phyloP scores from a whole-genome alignment of 176 grass and related monocot species.

The Oropetium thomaeum region DNA sequence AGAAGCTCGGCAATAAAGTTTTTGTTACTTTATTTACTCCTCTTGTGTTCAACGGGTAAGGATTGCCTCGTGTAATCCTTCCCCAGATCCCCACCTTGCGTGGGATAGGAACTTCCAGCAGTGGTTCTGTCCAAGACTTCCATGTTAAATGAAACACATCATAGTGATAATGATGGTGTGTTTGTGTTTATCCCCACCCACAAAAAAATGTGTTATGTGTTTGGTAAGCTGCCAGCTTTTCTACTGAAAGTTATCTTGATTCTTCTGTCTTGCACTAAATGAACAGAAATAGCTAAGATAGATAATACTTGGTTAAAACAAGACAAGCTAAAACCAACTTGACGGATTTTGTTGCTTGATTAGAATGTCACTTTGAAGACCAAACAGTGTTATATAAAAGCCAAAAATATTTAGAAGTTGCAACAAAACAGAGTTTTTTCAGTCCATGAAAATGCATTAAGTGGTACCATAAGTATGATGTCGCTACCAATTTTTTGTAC shows the following conservation, averaged over 20 bases:
- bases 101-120: too few species aligned
- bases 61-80: too few species aligned
- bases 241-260: not conserved
- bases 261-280: not conserved
- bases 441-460: too few species aligned
- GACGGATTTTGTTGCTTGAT: too few species aligned
- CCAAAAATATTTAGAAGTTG: too few species aligned
- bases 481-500: too few species aligned
- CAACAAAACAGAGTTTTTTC: too few species aligned
- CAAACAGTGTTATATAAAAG: not conserved
- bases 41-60: not conserved
- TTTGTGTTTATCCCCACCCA: too few species aligned
- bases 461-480: too few species aligned
- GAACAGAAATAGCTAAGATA: not conserved
- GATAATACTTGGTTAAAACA: not conserved
- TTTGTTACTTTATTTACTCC: not conserved
- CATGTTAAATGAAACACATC: not conserved
- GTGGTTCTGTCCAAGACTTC: not conserved
- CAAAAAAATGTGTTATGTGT: too few species aligned
- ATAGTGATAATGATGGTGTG: not conserved
- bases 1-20: not conserved
- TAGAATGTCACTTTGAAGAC: conserved; percentile 3
- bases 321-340: not conserved
- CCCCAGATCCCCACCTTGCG: too few species aligned
- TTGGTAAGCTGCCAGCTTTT: not conserved